A percentile compares a stretch with the other conserved stretches of the same genome.
These are phyloP conservation scores for Casuarina glauca DNA, from an alignment of 306 rosid species.

Conservation along the genomic window DNA sequence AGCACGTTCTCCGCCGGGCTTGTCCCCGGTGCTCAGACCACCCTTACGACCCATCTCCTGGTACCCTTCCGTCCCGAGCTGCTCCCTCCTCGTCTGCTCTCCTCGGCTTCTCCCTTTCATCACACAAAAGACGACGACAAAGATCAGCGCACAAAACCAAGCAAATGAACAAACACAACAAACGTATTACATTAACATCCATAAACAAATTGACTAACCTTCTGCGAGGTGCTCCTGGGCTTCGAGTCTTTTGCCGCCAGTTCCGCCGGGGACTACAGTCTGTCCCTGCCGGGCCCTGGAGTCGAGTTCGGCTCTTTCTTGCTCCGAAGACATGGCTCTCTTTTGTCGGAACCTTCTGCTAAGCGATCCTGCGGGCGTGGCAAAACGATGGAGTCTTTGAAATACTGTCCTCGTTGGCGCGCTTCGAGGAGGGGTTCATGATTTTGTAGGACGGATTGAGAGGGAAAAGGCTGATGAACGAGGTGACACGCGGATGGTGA, in stretches of 20 bases:
- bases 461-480: neutral
- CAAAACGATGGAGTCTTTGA: neutral
- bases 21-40: slow-evolving; percentile 58
- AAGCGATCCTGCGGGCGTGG: neutral
- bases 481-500: too few relatives aligned
- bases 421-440: neutral
- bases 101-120: slow-evolving; percentile 52
- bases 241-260: slow-evolving; percentile 38
- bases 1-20: slow-evolving; percentile 58
- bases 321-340: slow-evolving; percentile 28
- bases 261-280: slow-evolving; percentile 36
- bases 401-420: too few relatives aligned
- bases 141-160: neutral
- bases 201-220: slow-evolving; percentile 22
- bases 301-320: slow-evolving; percentile 22
- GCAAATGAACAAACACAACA: too few relatives aligned
- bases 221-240: too few relatives aligned
- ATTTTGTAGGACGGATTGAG: neutral
- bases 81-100: slow-evolving; percentile 65
- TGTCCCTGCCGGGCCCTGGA: slow-evolving; percentile 32
- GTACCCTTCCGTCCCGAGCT: slow-evolving; percentile 51
- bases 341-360: neutral
- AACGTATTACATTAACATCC: too few relatives aligned
- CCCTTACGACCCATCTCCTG: slow-evolving; percentile 77
- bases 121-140: neutral